These are phyloP conservation scores for Rhododendron ferrugineum DNA, from an alignment of 148 eudicot species.

Conservation along the genomic window DNA sequence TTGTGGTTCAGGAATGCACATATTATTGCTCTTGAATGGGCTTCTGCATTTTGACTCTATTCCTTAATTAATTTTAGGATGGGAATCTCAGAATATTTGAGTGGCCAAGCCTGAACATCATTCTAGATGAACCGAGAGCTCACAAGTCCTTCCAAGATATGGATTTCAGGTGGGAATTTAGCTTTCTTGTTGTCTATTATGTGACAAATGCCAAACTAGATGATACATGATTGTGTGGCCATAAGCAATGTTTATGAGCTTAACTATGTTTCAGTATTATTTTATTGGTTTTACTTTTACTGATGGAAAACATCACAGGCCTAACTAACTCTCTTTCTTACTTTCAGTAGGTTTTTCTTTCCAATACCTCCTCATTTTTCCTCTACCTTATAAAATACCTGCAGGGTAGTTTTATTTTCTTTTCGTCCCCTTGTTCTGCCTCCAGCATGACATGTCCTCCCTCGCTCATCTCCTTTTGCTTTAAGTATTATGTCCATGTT, in stretches of 20 bases:
- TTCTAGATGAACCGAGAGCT: slow-evolving; percentile 82
- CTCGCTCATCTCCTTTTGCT: neutral
- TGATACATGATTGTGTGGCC: neutral
- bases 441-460: neutral
- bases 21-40: neutral
- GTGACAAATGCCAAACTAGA: neutral
- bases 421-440: neutral
- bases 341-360: neutral
- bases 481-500: neutral
- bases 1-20: neutral
- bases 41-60: slow-evolving; percentile 13
- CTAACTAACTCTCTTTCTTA: neutral
- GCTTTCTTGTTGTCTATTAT: neutral
- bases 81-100: slow-evolving; percentile 92
- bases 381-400: neutral
- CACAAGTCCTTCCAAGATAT: slow-evolving; percentile 87
- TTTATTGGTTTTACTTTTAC: neutral
- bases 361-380: neutral
- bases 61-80: slow-evolving; percentile 40
- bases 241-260: neutral
- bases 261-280: neutral
- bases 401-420: neutral
- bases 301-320: neutral
- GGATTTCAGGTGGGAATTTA: slow-evolving; percentile 76
- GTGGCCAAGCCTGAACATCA: slow-evolving; percentile 84